These are phyloP conservation scores for Triticum turgidum DNA, from an alignment of 176 grass and related monocot species.

Conservation along the genomic window DNA sequence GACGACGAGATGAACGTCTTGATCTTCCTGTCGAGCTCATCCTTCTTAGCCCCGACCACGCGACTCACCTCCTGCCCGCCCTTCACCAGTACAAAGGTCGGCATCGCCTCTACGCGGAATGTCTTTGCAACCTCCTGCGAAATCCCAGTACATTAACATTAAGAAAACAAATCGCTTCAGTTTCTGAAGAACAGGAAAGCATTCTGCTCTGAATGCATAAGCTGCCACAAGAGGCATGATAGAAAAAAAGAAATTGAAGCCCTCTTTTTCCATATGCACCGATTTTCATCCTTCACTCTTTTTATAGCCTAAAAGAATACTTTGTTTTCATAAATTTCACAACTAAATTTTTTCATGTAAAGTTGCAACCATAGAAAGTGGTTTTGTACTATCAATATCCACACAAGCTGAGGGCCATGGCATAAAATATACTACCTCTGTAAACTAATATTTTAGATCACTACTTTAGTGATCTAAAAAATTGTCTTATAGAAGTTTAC, in stretches of 20 bases:
- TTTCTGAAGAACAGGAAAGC: neutral
- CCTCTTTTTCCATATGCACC: neutral
- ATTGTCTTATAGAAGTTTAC: too few relatives aligned
- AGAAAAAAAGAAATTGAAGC: neutral
- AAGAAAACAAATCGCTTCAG: neutral
- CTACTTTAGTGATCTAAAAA: too few relatives aligned
- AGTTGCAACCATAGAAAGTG: too few relatives aligned
- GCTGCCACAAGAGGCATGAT: neutral
- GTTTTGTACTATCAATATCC: too few relatives aligned
- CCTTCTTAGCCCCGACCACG: constrained; percentile 80
- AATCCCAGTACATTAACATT: neutral
- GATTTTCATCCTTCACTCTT: neutral
- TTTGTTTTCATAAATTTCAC: too few relatives aligned
- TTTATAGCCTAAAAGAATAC: neutral
- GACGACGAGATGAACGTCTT: constrained; percentile 35
- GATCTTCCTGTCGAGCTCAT: constrained; percentile 85
- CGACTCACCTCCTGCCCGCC: constrained; percentile 65
- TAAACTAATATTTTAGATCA: too few relatives aligned
- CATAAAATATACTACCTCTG: too few relatives aligned
- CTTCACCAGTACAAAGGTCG: constrained; percentile 72
- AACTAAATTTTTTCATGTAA: too few relatives aligned
- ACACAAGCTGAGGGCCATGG: too few relatives aligned
- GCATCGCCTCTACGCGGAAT: constrained; percentile 86
- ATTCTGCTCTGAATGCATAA: neutral
- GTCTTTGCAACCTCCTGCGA: constrained; percentile 71